Percentiles rank a stretch among this genome's conserved stretches.
Conservation (phyloP, 805 yeast species). For the Lipomyces sp. region DNA sequence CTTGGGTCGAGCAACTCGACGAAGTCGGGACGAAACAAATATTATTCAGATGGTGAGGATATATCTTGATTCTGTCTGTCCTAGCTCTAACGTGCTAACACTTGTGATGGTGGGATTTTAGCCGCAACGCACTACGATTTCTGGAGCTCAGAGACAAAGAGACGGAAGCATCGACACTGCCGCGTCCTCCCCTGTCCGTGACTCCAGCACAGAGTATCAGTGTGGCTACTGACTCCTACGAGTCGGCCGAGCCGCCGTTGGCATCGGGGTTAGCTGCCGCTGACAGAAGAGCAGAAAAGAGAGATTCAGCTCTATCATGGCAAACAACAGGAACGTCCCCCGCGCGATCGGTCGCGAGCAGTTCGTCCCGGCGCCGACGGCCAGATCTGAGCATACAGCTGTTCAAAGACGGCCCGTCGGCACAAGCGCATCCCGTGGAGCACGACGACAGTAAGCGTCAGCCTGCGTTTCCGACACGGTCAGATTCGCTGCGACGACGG, state of each 20-base stretch:
- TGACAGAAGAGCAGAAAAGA: too few relatives aligned
- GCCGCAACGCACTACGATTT: conserved; percentile 13
- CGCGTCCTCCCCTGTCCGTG: neutral
- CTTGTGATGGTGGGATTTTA: too few relatives aligned
- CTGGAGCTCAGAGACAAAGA: conserved; percentile 8
- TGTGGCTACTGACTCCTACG: too few relatives aligned
- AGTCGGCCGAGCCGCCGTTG: too few relatives aligned
- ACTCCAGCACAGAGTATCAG: too few relatives aligned
- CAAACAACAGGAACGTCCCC: neutral
- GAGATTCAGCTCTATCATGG: neutral
- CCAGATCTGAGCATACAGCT: conserved; percentile 26
- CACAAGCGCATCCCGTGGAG: too few relatives aligned
- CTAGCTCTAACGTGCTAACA: too few relatives aligned
- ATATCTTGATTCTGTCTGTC: too few relatives aligned
- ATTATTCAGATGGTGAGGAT: neutral
- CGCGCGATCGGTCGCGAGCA: neutral
- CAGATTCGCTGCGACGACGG: conserved; percentile 36
- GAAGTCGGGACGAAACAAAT: conserved; percentile 4
- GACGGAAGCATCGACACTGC: neutral
- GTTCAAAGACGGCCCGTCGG: conserved; percentile 7
- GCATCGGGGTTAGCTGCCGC: too few relatives aligned
- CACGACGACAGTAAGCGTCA: neutral
- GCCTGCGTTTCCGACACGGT: conserved; percentile 15
- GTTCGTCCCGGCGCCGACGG: conserved; percentile 16
- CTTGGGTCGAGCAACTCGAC: conserved; percentile 18